Conservation (phyloP, 2,329 filamentous ascomycete species). For the Pseudocercospora cruenta region DNA sequence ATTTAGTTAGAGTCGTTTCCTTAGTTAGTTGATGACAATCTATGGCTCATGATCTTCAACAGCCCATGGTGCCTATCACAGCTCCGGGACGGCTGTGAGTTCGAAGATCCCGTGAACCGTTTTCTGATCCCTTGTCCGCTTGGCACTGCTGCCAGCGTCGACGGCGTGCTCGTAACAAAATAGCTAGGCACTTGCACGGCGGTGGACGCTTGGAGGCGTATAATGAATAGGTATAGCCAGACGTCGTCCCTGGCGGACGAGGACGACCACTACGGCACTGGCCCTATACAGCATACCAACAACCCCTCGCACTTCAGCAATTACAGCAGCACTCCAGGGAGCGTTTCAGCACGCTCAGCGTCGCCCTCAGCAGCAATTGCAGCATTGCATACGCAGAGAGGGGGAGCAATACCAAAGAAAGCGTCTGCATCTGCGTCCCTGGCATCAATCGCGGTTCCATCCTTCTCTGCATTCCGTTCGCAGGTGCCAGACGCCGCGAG, state of each 20-base stretch:
- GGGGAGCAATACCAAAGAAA: slow-evolving; percentile 12
- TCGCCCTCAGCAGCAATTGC: slow-evolving; percentile 10
- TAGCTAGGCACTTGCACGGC: background rate
- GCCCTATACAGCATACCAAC: background rate
- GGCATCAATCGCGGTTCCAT: slow-evolving; percentile 37
- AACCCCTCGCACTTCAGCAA: slow-evolving; percentile 11
- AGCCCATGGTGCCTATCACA: slow-evolving; percentile 11
- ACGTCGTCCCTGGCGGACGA: slow-evolving; percentile 15
- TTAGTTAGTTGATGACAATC: too few species aligned
- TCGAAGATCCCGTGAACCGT: slow-evolving; percentile 11
- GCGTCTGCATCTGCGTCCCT: slow-evolving; percentile 1
- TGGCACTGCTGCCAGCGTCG: slow-evolving; percentile 10
- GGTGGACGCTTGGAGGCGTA: background rate
- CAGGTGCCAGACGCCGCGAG: slow-evolving; percentile 33
- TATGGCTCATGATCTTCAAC: too few species aligned
- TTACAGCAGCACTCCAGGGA: slow-evolving; percentile 14
- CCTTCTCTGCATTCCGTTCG: slow-evolving; percentile 50
- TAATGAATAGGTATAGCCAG: background rate
- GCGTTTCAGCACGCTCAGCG: slow-evolving; percentile 16
- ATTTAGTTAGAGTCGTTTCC: too few species aligned
- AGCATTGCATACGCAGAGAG: slow-evolving; percentile 24
- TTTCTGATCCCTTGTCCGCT: slow-evolving; percentile 15
- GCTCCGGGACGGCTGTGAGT: slow-evolving; percentile 9
- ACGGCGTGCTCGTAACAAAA: slow-evolving; percentile 10
- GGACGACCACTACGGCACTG: background rate